Evolutionary conservation across 768 basidiomycete genomes (phyloP).

Genomic region (Amanita inopinata): DNA sequence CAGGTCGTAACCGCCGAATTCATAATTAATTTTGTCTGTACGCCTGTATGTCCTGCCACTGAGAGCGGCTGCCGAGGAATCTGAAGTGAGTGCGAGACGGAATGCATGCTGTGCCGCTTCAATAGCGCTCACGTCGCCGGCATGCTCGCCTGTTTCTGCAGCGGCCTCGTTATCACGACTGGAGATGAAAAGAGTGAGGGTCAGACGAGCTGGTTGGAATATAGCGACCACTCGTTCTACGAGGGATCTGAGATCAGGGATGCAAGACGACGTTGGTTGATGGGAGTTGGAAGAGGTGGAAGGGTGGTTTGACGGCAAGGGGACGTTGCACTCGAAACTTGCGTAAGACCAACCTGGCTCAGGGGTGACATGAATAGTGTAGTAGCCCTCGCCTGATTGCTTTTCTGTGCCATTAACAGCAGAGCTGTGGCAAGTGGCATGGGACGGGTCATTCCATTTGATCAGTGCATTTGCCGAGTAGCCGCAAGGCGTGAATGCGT

Average conservation of each 20-base stretch:
- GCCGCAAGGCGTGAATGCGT: conserved; percentile 91
- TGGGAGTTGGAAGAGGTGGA: conserved; percentile 15
- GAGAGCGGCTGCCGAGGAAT: conserved; percentile 1
- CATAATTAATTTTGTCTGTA: conserved; percentile 97
- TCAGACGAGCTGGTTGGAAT: conserved; percentile 82
- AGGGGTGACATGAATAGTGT: conserved; percentile 97
- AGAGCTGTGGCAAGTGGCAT: conserved; percentile 12
- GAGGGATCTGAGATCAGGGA: conserved; percentile 74
- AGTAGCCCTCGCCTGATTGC: conserved; percentile 75
- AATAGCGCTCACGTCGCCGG: conserved; percentile 38
- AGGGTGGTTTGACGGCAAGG: conserved; percentile 30
- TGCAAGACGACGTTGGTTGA: conserved; percentile 18
- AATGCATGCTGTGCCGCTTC: conserved; percentile 72
- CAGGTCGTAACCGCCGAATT: conserved; percentile 87
- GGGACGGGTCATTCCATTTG: conserved; percentile 42
- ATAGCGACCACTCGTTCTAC: conserved; percentile 85
- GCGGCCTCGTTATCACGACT: conserved; percentile 36
- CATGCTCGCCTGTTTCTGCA: conserved; percentile 39
- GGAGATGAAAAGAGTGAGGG: conserved; percentile 86
- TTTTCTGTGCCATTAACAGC: conserved; percentile 12
- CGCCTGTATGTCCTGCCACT: conserved; percentile 46
- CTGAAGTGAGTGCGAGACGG: conserved; percentile 47
- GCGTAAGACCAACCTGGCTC: conserved; percentile 98
- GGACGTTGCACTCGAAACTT: conserved; percentile 98
- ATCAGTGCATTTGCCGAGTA: conserved; percentile 91